Evolutionary conservation across 768 basidiomycete genomes (phyloP).

Genomic region (Kondoa subrosea): DNA sequence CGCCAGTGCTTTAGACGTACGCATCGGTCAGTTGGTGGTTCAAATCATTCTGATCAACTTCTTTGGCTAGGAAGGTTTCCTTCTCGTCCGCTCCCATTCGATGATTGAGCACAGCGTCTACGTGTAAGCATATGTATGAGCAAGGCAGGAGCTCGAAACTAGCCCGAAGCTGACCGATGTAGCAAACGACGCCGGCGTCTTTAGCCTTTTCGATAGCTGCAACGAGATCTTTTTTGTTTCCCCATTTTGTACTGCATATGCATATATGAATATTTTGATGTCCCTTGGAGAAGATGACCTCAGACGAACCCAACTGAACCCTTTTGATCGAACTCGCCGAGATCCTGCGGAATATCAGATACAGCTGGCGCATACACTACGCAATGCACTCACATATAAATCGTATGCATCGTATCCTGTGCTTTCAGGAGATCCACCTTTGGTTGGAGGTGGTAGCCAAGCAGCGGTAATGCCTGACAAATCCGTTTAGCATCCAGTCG

Average conservation of each 20-base stretch:
- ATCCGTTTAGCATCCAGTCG: not conserved
- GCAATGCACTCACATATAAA: not conserved
- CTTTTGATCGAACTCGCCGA: conserved; percentile 35
- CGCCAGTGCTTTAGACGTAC: conserved; percentile 22
- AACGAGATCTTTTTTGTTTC: conserved; percentile 35
- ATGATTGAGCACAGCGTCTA: conserved; percentile 27
- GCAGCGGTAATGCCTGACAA: not conserved
- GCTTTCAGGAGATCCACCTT: conserved; percentile 30
- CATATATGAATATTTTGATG: conserved; percentile 15
- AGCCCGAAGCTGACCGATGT: not conserved
- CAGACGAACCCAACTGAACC: conserved; percentile 23
- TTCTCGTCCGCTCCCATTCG: conserved; percentile 34
- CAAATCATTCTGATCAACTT: conserved; percentile 34
- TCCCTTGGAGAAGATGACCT: conserved; percentile 15
- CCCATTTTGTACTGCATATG: conserved; percentile 33
- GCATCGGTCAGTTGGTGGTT: conserved; percentile 33
- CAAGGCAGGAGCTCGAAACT: not conserved
- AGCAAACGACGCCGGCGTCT: too few relatives aligned
- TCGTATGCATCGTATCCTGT: conserved; percentile 32
- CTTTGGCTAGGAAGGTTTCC: conserved; percentile 35
- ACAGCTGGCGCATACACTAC: not conserved
- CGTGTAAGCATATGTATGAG: conserved; percentile 29
- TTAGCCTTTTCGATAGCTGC: conserved; percentile 31
- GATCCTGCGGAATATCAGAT: conserved; percentile 29
- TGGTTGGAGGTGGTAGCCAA: conserved; percentile 16